These are phyloP conservation scores for Globisporangium perplexum DNA, from an alignment of 352 stramenopile species.

Conservation along the genomic window DNA sequence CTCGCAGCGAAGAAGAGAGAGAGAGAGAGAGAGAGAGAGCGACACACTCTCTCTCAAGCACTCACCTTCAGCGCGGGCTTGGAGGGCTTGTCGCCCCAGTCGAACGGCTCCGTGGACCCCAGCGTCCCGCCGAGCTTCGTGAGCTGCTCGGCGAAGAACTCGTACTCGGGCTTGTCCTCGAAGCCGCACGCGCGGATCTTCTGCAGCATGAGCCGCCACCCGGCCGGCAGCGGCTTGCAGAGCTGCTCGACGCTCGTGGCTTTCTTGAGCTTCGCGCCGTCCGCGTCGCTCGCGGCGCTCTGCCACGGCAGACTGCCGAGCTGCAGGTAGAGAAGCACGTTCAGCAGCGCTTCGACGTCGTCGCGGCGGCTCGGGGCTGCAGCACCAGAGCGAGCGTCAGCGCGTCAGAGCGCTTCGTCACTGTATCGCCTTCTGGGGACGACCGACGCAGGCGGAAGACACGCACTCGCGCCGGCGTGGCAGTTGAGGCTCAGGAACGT, in stretches of 20 bases:
- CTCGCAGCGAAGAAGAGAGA: not conserved
- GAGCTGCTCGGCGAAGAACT: constrained; percentile 50
- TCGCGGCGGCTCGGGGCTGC: constrained; percentile 80
- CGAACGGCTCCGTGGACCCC: constrained; percentile 26
- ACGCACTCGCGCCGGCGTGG: constrained; percentile 78
- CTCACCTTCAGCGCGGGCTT: constrained; percentile 5
- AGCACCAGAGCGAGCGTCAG: constrained; percentile 1
- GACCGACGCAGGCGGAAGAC: not conserved
- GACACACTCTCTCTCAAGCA: too few relatives aligned
- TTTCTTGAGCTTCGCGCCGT: constrained; percentile 72
- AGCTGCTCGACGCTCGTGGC: constrained; percentile 46
- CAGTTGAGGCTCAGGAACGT: constrained; percentile 90
- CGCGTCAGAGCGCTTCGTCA: too few relatives aligned
- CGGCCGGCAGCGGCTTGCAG: constrained; percentile 35
- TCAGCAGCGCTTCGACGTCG: constrained; percentile 89
- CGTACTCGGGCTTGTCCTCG: constrained; percentile 76
- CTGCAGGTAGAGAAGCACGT: constrained; percentile 88
- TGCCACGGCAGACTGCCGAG: constrained; percentile 73
- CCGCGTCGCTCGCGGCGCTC: constrained; percentile 45
- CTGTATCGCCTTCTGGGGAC: too few relatives aligned
- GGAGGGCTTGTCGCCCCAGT: constrained; percentile 26
- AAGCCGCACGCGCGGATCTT: constrained; percentile 53
- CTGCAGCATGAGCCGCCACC: constrained; percentile 59
- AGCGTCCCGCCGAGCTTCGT: constrained; percentile 42
- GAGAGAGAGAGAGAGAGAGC: not conserved